Evolutionary conservation across 768 basidiomycete species (phyloP), one percentile per base, ranked within the genome.

Genomic region (Boletus rubescentipes): DNA sequence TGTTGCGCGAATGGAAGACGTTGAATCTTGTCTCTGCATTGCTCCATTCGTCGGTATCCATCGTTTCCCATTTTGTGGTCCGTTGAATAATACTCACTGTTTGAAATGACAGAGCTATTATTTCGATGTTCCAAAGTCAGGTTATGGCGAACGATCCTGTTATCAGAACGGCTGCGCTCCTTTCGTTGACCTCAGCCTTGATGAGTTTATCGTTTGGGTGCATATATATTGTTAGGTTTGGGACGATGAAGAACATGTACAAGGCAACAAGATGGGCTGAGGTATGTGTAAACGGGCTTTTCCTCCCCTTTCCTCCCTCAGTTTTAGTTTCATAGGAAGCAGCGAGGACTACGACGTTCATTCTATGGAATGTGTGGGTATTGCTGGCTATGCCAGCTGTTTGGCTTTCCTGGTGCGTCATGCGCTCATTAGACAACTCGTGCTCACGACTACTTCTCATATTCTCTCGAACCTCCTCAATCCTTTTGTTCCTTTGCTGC

Each of bases 1-100:
- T 90, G n/a, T 55, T 82, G 57, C 77, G 81, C 26, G 87, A 89
- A 60, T 89, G 86, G 86, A 89, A 89, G 72, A 89, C 87, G 7
- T 62, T 82, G 38, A 90, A 90, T 60, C 75, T 90, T 18, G 81
- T 91, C 18, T 89, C 87, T 12, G 89, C 85, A 8, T 67, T 91
- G 20, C 69, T 81, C 5, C 70, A 73, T 61, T 75, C 80, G 79
- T 80, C 49, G 29, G 78, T 73, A 46, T 51, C 53, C 30, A 32
- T 36, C 20, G 0, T 12, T 46, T 45, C 26, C 7, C 30, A 18
- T 14, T 8, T 35, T 9, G 9, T 14, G 12, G 9, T 4, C 23
- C 11, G 37, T 35, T 32, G 43, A n/a, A 44, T 21, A 16, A 31
- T 44, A 31, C 9, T 48, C 26, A 23, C 29, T 15, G 2, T 32